phyloP scores from a whole-genome alignment of 1,284 basidiomycete genomes.

The Trichosporon inkin region DNA sequence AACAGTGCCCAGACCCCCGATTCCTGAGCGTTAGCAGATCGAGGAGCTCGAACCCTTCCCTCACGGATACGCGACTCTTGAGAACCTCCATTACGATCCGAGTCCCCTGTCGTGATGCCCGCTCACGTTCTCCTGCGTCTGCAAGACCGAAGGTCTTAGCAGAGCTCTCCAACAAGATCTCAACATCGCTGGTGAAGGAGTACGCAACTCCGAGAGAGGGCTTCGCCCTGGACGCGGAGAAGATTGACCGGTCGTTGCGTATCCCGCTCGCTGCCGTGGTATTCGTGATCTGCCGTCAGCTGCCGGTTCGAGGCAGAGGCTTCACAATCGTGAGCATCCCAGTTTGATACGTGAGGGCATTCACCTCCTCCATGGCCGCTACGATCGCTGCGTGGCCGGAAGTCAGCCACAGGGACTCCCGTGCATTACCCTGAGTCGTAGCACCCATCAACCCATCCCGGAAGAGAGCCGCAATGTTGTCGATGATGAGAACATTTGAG shows the following conservation, averaged over 20 bases:
- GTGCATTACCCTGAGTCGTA: slow-evolving; percentile 36
- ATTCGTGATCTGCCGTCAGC: slow-evolving; percentile 36
- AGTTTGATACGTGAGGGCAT: slow-evolving; percentile 29
- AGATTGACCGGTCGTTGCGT: slow-evolving; percentile 38
- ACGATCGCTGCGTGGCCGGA: slow-evolving; percentile 46
- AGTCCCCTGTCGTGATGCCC: slow-evolving; percentile 31
- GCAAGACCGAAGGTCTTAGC: slow-evolving; percentile 42
- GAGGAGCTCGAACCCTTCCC: slow-evolving; percentile 3
- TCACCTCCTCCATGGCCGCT: slow-evolving; percentile 41
- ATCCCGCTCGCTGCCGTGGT: slow-evolving; percentile 31
- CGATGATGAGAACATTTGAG: slow-evolving; percentile 34
- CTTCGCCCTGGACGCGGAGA: slow-evolving; percentile 42
- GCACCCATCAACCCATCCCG: slow-evolving; percentile 38
- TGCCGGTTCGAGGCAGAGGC: background rate
- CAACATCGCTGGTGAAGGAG: slow-evolving; percentile 38
- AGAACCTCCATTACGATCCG: slow-evolving; percentile 45
- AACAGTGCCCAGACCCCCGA: slow-evolving; percentile 43
- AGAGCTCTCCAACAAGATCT: slow-evolving; percentile 45
- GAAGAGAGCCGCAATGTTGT: slow-evolving; percentile 40
- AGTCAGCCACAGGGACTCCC: slow-evolving; percentile 5
- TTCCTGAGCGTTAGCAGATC: slow-evolving; percentile 21
- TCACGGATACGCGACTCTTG: slow-evolving; percentile 43
- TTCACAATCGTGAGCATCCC: slow-evolving; percentile 35
- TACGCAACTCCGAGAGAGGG: slow-evolving; percentile 43
- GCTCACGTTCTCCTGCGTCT: slow-evolving; percentile 42